Evolutionary conservation across 2,329 filamentous ascomycete genomes (phyloP).

Genomic region (Clonostachys rosea): DNA sequence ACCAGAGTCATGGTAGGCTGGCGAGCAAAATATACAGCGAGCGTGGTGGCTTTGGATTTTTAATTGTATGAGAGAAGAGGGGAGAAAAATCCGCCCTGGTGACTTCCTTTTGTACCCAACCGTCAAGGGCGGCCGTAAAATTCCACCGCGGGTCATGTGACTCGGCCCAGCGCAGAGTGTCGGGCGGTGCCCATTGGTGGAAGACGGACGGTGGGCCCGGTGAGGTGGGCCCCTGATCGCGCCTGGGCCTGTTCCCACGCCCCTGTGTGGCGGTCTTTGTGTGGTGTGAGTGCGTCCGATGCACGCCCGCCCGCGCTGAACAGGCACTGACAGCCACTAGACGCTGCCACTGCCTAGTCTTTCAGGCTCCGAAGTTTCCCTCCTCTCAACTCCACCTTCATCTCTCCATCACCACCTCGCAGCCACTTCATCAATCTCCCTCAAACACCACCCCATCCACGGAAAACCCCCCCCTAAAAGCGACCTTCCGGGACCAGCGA

Average conservation of each 20-base stretch:
- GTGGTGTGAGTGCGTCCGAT: too few relatives aligned
- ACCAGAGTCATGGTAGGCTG: conserved; percentile 23
- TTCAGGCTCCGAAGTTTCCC: conserved; percentile 6
- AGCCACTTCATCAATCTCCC: neutral
- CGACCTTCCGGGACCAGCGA: too few relatives aligned
- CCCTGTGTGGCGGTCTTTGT: too few relatives aligned
- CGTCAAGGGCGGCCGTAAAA: neutral
- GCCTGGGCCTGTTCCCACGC: too few relatives aligned
- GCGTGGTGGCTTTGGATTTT: conserved; percentile 31
- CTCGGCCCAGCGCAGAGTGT: too few relatives aligned
- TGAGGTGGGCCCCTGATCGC: too few relatives aligned
- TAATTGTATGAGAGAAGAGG: conserved; percentile 15
- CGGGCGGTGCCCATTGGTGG: too few relatives aligned
- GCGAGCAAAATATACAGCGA: conserved; percentile 27
- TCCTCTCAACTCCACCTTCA: conserved; percentile 1
- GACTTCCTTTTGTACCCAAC: neutral
- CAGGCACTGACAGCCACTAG: too few relatives aligned
- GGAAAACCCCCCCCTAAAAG: too few relatives aligned
- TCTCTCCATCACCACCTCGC: neutral
- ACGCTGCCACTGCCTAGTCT: conserved; percentile 4
- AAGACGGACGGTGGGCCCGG: too few relatives aligned
- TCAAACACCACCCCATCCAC: neutral
- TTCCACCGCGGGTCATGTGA: neutral
- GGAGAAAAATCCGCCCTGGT: conserved; percentile 8
- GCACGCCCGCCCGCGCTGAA: too few relatives aligned